These are phyloP conservation scores for Hymenoscyphus fructigenus DNA, from an alignment of 2,329 filamentous ascomycete genomes.

Conservation along the genomic window DNA sequence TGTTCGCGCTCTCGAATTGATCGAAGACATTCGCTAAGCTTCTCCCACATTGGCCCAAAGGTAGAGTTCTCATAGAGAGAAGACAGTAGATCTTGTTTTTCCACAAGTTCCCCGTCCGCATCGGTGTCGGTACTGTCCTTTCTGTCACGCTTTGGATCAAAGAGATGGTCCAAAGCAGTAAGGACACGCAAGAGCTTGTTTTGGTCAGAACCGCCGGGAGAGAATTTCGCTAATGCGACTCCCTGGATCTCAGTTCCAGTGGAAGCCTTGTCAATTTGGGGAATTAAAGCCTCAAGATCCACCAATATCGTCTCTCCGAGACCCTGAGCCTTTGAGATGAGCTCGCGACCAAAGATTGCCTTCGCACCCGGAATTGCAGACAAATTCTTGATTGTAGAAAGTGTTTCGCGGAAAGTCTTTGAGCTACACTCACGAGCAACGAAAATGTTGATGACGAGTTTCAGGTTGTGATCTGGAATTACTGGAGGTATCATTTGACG, in stretches of 20 bases:
- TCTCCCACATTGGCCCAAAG: slow-evolving; percentile 88
- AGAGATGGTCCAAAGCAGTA: slow-evolving; percentile 92
- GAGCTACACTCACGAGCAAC: slow-evolving; percentile 94
- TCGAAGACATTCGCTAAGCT: slow-evolving; percentile 82
- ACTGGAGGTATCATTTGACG: slow-evolving; percentile 72
- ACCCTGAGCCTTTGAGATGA: slow-evolving; percentile 81
- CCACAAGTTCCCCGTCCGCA: slow-evolving; percentile 53
- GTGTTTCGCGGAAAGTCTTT: slow-evolving; percentile 96
- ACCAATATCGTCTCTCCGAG: slow-evolving; percentile 81
- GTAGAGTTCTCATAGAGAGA: slow-evolving; percentile 88
- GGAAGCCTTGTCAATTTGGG: slow-evolving; percentile 81
- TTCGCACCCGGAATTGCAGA: slow-evolving; percentile 90
- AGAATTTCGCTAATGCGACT: slow-evolving; percentile 91
- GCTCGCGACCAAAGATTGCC: slow-evolving; percentile 85
- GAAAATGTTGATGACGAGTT: slow-evolving; percentile 93
- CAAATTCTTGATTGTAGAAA: slow-evolving; percentile 98
- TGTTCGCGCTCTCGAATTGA: slow-evolving; percentile 89
- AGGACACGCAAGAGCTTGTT: slow-evolving; percentile 91
- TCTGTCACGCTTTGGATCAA: slow-evolving; percentile 73
- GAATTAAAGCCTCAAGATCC: slow-evolving; percentile 81
- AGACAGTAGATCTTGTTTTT: slow-evolving; percentile 82
- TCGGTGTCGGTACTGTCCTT: slow-evolving; percentile 45
- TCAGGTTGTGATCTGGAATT: slow-evolving; percentile 85
- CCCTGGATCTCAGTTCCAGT: slow-evolving; percentile 95
- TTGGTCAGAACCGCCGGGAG: slow-evolving; percentile 91